These are phyloP conservation scores for Geotrichum phurueaensis DNA, from an alignment of 1,139 yeast genomes.

Conservation along the genomic window DNA sequence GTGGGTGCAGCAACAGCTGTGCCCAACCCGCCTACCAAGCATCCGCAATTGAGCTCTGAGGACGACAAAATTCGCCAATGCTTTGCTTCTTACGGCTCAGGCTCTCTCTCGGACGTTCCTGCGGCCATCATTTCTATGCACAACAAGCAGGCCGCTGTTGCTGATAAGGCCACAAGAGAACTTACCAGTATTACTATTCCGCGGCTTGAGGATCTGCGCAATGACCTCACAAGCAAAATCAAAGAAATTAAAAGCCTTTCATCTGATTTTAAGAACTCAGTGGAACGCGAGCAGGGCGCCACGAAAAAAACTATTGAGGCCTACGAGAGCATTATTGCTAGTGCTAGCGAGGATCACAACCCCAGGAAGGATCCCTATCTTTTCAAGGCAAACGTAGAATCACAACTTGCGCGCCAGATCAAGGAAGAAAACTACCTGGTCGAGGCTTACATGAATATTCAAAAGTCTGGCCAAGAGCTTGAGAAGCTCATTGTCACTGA, in stretches of 20 bases:
- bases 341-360: conserved; percentile 35
- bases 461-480: conserved; percentile 78
- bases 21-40: not conserved
- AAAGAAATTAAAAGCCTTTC: conserved; percentile 78
- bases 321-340: conserved; percentile 17
- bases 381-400: conserved; percentile 63
- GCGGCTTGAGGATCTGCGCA: conserved; percentile 72
- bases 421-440: conserved; percentile 78
- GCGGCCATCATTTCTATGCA: conserved; percentile 64
- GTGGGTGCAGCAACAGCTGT: not conserved
- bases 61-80: conserved; percentile 25
- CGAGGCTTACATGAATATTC: conserved; percentile 82
- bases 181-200: conserved; percentile 66
- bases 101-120: conserved; percentile 78
- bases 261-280: conserved; percentile 74
- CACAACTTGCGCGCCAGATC: conserved; percentile 68
- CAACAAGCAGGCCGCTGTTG: conserved; percentile 59
- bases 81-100: conserved; percentile 70
- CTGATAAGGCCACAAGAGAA: conserved; percentile 65
- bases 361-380: conserved; percentile 74
- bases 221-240: conserved; percentile 73
- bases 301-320: conserved; percentile 45
- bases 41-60: not conserved
- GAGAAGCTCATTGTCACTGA: conserved; percentile 84
- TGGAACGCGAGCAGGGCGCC: conserved; percentile 32